These are phyloP conservation scores for Blepharisma undulans DNA, from an alignment of 169 alveolate genomes.

Conservation along the genomic window DNA sequence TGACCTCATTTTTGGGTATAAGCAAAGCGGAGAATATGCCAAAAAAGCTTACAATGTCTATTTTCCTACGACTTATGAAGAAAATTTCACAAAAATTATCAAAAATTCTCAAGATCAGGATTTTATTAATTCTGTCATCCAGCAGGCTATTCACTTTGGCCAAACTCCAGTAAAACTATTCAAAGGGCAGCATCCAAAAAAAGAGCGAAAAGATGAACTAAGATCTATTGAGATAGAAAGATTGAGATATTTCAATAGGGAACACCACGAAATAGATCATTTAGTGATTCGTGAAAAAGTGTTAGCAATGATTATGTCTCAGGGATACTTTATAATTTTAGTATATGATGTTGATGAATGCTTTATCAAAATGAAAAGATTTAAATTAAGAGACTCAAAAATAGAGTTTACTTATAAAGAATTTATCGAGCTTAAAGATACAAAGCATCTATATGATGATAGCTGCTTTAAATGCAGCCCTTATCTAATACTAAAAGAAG, in stretches of 20 bases:
- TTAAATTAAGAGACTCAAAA: background rate
- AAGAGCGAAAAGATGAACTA: background rate
- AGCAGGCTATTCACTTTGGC: slow-evolving; percentile 85
- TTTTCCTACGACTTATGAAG: slow-evolving; percentile 49
- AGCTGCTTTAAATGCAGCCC: background rate
- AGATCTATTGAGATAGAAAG: background rate
- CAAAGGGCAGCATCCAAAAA: slow-evolving; percentile 27
- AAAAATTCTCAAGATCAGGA: slow-evolving; percentile 34
- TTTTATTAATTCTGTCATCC: background rate
- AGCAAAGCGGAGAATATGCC: slow-evolving; percentile 68
- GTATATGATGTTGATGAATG: background rate
- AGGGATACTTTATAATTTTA: background rate
- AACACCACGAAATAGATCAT: background rate
- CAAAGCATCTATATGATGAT: background rate
- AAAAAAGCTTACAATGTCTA: slow-evolving; percentile 41
- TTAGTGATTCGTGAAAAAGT: background rate
- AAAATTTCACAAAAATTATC: slow-evolving; percentile 21
- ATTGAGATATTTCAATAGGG: background rate
- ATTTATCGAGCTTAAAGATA: background rate
- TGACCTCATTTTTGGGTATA: slow-evolving; percentile 24
- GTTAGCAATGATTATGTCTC: background rate
- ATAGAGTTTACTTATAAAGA: background rate
- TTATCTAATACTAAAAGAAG: background rate
- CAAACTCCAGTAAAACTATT: slow-evolving; percentile 89
- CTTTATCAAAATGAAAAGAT: background rate